Percentiles rank a stretch among this genome's conserved stretches.
These are phyloP conservation scores for Boletales sp. DNA, from an alignment of 768 basidiomycete genomes.

Conservation along the genomic window DNA sequence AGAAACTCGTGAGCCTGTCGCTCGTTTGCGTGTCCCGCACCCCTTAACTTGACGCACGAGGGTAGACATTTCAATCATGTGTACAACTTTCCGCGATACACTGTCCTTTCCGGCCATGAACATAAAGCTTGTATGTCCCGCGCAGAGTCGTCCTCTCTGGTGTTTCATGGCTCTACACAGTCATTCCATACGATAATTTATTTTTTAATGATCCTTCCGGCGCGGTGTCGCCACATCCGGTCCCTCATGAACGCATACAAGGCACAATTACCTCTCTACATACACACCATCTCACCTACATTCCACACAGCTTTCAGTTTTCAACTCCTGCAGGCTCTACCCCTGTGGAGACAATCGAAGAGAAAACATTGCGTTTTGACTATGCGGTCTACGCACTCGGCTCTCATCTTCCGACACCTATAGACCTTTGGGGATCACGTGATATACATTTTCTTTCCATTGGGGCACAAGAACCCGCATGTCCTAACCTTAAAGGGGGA, in stretches of 20 bases:
- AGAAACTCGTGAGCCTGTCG: slow-evolving; percentile 47
- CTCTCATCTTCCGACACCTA: slow-evolving; percentile 50
- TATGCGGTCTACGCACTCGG: slow-evolving; percentile 62
- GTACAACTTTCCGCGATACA: slow-evolving; percentile 56
- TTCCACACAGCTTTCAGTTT: not conserved
- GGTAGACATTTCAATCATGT: slow-evolving; percentile 51
- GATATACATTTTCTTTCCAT: not conserved
- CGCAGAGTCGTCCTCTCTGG: no score
- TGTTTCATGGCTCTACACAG: slow-evolving; percentile 16
- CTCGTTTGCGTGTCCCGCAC: no score
- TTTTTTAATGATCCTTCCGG: slow-evolving; percentile 37
- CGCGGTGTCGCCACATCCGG: slow-evolving; percentile 2
- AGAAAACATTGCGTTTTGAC: slow-evolving; percentile 43
- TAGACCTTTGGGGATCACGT: slow-evolving; percentile 48
- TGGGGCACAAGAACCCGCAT: not conserved
- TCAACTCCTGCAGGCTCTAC: not conserved
- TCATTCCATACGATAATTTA: slow-evolving; percentile 54
- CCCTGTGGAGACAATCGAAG: not conserved
- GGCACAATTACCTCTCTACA: slow-evolving; percentile 42
- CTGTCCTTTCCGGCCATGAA: slow-evolving; percentile 57
- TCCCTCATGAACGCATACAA: slow-evolving; percentile 36
- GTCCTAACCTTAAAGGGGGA: not conserved
- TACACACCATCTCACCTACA: slow-evolving; percentile 35
- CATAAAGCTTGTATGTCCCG: slow-evolving; percentile 55
- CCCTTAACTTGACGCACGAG: not conserved